Percentiles rank a stretch among this genome's conserved stretches.
These are phyloP conservation scores for Paraphoma sp. DNA, from an alignment of 2,329 filamentous ascomycete species.

Conservation along the genomic window DNA sequence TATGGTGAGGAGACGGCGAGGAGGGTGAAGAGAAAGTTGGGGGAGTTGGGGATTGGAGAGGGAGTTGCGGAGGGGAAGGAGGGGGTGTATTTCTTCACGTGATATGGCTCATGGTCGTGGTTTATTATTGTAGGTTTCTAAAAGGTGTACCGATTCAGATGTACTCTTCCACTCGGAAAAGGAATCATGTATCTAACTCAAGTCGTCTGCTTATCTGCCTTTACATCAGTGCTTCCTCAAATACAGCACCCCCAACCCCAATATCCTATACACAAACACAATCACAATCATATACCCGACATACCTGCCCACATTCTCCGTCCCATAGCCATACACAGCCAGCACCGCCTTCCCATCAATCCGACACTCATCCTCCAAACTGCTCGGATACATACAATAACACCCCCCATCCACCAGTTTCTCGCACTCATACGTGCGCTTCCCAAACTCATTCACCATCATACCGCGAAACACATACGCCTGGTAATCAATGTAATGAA, in stretches of 20 bases:
- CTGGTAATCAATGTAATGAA: constrained; percentile 90
- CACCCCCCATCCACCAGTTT: constrained; percentile 49
- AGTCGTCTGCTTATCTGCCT: too few relatives aligned
- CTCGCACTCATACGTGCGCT: constrained; percentile 69
- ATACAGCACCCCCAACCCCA: constrained; percentile 69
- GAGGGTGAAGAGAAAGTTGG: constrained; percentile 12
- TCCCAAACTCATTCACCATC: constrained; percentile 87
- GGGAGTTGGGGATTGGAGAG: constrained; percentile 6
- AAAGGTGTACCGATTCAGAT: not conserved
- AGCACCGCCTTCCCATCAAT: constrained; percentile 76
- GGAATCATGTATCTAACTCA: not conserved
- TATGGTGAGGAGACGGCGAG: constrained; percentile 11
- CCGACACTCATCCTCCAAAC: constrained; percentile 68
- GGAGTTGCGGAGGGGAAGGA: constrained; percentile 2
- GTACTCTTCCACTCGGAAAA: not conserved
- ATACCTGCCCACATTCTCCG: constrained; percentile 69
- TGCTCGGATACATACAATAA: constrained; percentile 74
- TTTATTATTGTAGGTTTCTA: too few relatives aligned
- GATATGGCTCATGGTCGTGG: not conserved
- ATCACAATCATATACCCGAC: constrained; percentile 81
- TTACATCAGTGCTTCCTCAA: constrained; percentile 36
- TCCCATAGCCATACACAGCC: constrained; percentile 71
- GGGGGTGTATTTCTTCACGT: constrained; percentile 10
- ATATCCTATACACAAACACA: constrained; percentile 72
- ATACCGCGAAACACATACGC: constrained; percentile 87